A percentile compares a stretch with the other conserved stretches of the same genome.
Evolutionary conservation across 2,329 filamentous ascomycete species (phyloP).

Genomic region (Exophiala sideris): DNA sequence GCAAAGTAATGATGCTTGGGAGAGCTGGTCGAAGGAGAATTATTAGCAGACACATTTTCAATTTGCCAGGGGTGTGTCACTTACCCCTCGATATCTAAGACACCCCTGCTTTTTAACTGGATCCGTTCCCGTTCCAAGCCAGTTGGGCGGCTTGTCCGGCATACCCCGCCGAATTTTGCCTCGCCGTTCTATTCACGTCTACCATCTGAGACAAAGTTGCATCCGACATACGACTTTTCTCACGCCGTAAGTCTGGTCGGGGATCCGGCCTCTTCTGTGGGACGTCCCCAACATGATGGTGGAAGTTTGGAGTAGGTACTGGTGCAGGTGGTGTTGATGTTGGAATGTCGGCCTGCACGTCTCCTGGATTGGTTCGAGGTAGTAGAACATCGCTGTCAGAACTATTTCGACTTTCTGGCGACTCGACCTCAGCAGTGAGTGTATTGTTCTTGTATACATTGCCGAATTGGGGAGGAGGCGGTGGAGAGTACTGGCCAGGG

Average conservation of each 20-base stretch:
- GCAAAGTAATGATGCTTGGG: slow-evolving; percentile 30
- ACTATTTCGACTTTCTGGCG: slow-evolving; percentile 36
- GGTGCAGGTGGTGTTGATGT: slow-evolving; percentile 67
- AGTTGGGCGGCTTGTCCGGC: slow-evolving; percentile 39
- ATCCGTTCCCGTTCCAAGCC: slow-evolving; percentile 38
- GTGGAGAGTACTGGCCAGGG: slow-evolving; percentile 28
- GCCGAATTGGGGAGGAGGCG: slow-evolving; percentile 37
- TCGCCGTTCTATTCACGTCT: slow-evolving; percentile 56
- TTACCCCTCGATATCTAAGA: slow-evolving; percentile 37
- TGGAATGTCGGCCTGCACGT: slow-evolving; percentile 35
- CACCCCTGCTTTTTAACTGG: slow-evolving; percentile 35
- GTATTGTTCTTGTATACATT: slow-evolving; percentile 24
- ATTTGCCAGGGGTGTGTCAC: slow-evolving; percentile 28
- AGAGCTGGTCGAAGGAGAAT: slow-evolving; percentile 1
- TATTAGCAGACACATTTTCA: slow-evolving; percentile 26
- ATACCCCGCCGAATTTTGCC: slow-evolving; percentile 35
- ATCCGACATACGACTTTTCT: slow-evolving; percentile 78
- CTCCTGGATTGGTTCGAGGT: slow-evolving; percentile 26
- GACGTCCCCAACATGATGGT: slow-evolving; percentile 67
- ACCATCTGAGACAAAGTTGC: slow-evolving; percentile 77
- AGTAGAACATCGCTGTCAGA: slow-evolving; percentile 38
- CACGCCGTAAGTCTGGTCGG: slow-evolving; percentile 72
- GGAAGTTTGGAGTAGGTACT: slow-evolving; percentile 71
- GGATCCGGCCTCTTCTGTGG: slow-evolving; percentile 69
- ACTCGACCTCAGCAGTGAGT: slow-evolving; percentile 23